Evolutionary conservation across 331 rosid species (phyloP).

Genomic region (Arachis monticola): DNA sequence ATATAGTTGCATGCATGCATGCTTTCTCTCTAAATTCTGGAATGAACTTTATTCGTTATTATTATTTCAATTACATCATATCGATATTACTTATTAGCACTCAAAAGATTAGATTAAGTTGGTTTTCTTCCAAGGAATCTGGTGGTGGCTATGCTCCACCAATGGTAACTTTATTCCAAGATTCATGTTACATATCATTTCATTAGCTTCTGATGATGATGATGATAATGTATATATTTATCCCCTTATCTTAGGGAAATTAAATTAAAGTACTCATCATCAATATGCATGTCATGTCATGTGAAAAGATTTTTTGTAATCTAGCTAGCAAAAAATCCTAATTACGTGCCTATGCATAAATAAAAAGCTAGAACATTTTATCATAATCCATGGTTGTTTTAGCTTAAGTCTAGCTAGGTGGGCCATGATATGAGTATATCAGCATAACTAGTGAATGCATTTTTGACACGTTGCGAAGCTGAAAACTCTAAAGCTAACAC

Average conservation of each 20-base stretch:
- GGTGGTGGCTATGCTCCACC: background rate
- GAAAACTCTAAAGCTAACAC: background rate
- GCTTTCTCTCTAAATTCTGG: background rate
- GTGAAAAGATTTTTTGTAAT: background rate
- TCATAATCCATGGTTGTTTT: background rate
- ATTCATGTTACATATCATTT: slow-evolving; percentile 4
- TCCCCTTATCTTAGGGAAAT: background rate
- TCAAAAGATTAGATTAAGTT: background rate
- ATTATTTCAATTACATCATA: too few relatives aligned
- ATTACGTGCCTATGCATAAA: background rate
- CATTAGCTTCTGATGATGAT: too few relatives aligned
- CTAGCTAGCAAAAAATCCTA: background rate
- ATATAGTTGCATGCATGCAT: background rate
- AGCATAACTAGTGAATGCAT: slow-evolving; percentile 15
- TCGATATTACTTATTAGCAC: background rate
- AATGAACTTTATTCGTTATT: slow-evolving; percentile 21
- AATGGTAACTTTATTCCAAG: background rate
- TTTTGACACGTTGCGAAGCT: slow-evolving; percentile 6
- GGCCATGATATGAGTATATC: background rate
- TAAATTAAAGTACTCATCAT: background rate
- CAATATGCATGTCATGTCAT: background rate
- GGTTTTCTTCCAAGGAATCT: slow-evolving; percentile 5
- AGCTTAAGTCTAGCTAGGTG: slow-evolving; percentile 18
- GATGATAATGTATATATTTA: background rate
- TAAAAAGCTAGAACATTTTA: background rate